phyloP scores from a whole-genome alignment of 2,329 filamentous ascomycete genomes.

The Capronia epimyces region DNA sequence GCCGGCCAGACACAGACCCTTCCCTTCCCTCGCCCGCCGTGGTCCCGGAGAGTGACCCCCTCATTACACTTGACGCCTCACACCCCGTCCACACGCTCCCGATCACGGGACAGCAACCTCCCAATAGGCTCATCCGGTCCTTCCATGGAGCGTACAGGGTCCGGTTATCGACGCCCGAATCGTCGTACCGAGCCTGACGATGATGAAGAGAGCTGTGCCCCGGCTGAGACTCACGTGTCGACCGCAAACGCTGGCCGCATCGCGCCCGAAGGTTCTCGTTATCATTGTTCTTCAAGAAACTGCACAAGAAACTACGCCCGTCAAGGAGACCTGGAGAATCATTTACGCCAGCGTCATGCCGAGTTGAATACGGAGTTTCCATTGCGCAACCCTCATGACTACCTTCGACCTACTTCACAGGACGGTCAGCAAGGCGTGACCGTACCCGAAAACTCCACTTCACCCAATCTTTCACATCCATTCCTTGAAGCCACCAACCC shows the following conservation, averaged over 20 bases:
- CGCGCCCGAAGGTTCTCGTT: constrained; percentile 13
- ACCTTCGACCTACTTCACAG: not conserved
- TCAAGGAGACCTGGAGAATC: constrained; percentile 17
- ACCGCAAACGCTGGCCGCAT: constrained; percentile 5
- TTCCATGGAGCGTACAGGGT: not conserved
- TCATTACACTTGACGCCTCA: not conserved
- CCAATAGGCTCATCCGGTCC: not conserved
- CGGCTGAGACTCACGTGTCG: not conserved
- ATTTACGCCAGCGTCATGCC: constrained; percentile 11
- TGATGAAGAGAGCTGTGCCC: not conserved
- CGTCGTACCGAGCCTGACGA: not conserved
- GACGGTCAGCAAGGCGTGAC: not conserved
- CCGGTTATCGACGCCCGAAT: not conserved
- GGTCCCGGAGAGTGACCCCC: not conserved
- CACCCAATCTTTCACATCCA: not conserved
- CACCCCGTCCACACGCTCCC: not conserved
- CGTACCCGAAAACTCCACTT: not conserved
- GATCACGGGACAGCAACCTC: not conserved
- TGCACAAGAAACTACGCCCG: constrained; percentile 14
- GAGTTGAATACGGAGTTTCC: constrained; percentile 1
- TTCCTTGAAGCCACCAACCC: not conserved
- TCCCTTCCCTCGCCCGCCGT: not conserved
- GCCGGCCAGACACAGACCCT: not conserved
- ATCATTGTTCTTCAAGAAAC: constrained; percentile 17
- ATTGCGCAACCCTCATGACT: constrained; percentile 4